Evolutionary conservation across 768 basidiomycete species (phyloP), one percentile per base, ranked within the genome.

Genomic region (Lentinus tigrinus): DNA sequence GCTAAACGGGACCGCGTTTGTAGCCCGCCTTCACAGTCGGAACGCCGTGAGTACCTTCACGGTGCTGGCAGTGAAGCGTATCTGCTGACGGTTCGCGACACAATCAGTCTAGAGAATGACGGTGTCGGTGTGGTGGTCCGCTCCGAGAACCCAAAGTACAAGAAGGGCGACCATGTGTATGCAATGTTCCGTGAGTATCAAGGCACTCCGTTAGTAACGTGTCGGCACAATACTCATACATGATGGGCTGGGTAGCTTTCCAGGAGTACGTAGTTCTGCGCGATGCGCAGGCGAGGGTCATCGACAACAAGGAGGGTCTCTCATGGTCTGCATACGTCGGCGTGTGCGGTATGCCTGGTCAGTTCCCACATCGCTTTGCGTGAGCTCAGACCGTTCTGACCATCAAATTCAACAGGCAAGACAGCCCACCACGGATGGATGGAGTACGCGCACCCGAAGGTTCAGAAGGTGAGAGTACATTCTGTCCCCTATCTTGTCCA

Each of bases 311-410:
- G 53, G 64, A 77, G 26, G 72, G 74, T 7, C 66, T 85, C 4
- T 81, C 82, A 0, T 83, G 79, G 80, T 73, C 76, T 0, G 70
- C 70, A 0, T 82, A 78, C 61, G 64, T 82, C 27, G 83, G 85
- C 19, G 77, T 78, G 1, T 72, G 75, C 3, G 84, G 85, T 10
- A 83, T 73, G 73, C 65, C 71, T 3, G 70, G 71, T 66, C 56
- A 3, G 10, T 23, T 36, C 7, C 23, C 14, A 26, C 24, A 24
- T n/a, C 19, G 37, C 9, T 8, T 21, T 26, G 34, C 21, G 24
- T 13, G 21, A 10, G 16, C 46, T 55, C 34, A 37, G 16, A 13
- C 31, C 3, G 19, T 23, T 46, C 44, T 26, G n/a, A n/a, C n/a
- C n/a, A n/a, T n/a, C n/a, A n/a, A n/a, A 4, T 46, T 7, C 13